These are phyloP conservation scores for Osmanthus fragrans DNA, from an alignment of 257 asterid genomes.

Conservation along the genomic window DNA sequence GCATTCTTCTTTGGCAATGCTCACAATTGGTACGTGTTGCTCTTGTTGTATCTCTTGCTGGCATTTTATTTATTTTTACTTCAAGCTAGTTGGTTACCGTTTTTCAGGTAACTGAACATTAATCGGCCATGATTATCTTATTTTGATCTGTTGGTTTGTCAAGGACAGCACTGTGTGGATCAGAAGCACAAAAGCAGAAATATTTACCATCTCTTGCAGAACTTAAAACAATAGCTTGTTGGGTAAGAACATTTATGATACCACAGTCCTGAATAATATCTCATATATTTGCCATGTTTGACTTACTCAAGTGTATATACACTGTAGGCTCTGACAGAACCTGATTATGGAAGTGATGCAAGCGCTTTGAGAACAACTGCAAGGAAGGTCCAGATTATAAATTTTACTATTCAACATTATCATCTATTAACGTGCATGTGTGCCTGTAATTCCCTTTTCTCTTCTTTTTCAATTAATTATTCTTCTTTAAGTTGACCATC, in stretches of 20 bases:
- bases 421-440: not conserved
- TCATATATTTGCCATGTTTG: not conserved
- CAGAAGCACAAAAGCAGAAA: slow-evolving; percentile 83
- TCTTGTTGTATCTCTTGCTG: slow-evolving; percentile 9
- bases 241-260: slow-evolving; percentile 58
- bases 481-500: slow-evolving; percentile 16
- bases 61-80: not conserved
- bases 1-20: slow-evolving; percentile 92
- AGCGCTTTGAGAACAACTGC: slow-evolving; percentile 85
- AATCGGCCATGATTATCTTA: slow-evolving; percentile 17
- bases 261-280: slow-evolving; percentile 9
- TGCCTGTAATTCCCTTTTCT: not conserved
- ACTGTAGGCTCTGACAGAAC: slow-evolving; percentile 85
- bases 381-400: slow-evolving; percentile 56
- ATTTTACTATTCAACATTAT: slow-evolving; percentile 12
- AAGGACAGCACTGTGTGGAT: slow-evolving; percentile 78
- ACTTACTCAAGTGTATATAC: slow-evolving; percentile 16
- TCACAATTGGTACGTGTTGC: slow-evolving; percentile 67
- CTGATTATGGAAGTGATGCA: slow-evolving; percentile 98
- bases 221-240: slow-evolving; percentile 70
- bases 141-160: slow-evolving; percentile 27
- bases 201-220: slow-evolving; percentile 88
- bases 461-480: not conserved
- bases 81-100: not conserved
- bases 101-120: not conserved